Base-by-base conservation (phyloP, 306 rosid genomes). In the Urtica urens region DNA sequence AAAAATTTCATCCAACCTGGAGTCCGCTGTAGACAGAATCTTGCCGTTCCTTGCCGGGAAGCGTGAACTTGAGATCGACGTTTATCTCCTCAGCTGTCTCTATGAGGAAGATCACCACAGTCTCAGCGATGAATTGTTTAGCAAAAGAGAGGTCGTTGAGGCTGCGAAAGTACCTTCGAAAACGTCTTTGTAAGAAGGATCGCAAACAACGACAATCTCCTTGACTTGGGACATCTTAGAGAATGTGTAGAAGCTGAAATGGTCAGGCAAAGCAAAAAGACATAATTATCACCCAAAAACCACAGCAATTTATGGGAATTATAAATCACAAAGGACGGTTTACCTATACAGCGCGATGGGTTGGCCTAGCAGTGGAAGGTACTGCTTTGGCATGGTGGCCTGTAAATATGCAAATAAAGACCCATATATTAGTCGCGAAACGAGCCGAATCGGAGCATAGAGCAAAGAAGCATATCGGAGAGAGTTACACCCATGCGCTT, bases 11-110 rank as follows among this genome's bases (percentile, higher is more conserved):
- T 64, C 61, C 78, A n/a, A 77, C 99, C 94, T 85, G 94, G 44
- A 90, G 72, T 53, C 99, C 94, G 45, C 64, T 82, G 79, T 68
- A 90, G 55, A 90, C 99, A 25, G 95, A 90, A 71, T 90, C 92
- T 63, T 90, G 99, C 65, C 99, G 75, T 72, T 90, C 99, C 78
- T 90, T 90, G 26, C 99, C 99, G 9, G 99, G 99, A 46, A 77
- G 39, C 19, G 94, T 60, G 62, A 85, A 90, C 58, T 90, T 90
- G 53, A 85, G 83, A 56, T 66, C 59, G 2, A 53, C 55, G 49
- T 60, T 53, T 55, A 53, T 53, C 48, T 77, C 59, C 69, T 53
- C 77, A 59, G 55, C 58, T 13, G 76, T 55, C 38, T 69, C 99
- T 90, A 69, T n/a, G n/a, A n/a, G 64, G 51, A 57, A 23, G 41